phyloP scores from a whole-genome alignment of 2,329 filamentous ascomycete species.

The Penicillium sp. region DNA sequence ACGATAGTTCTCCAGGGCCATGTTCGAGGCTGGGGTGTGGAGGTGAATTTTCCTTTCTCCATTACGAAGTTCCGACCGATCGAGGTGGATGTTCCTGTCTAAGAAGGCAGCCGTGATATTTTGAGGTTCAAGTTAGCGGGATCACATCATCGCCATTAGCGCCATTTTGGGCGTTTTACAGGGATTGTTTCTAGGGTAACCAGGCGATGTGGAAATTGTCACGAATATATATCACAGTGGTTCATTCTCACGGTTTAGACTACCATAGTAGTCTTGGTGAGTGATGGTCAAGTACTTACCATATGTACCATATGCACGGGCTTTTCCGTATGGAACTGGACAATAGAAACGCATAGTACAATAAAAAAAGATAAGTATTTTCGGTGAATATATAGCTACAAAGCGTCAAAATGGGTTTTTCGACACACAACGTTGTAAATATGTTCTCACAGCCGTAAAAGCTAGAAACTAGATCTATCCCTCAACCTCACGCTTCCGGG shows the following conservation, averaged over 20 bases:
- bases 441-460: not conserved
- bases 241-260: too few species aligned
- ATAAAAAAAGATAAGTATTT: too few species aligned
- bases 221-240: too few species aligned
- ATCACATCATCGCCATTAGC: not conserved
- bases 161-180: not conserved
- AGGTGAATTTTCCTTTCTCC: not conserved
- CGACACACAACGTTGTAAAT: not conserved
- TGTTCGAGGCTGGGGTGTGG: not conserved
- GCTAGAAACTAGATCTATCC: not conserved
- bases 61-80: not conserved
- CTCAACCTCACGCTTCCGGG: slow-evolving; percentile 11
- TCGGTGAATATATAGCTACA: too few species aligned
- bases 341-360: too few species aligned
- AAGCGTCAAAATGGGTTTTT: too few species aligned
- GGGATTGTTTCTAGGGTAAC: slow-evolving; percentile 20
- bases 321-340: too few species aligned
- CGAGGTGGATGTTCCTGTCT: not conserved
- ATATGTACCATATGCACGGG: too few species aligned
- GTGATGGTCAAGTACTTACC: too few species aligned
- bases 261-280: too few species aligned
- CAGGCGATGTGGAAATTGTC: not conserved
- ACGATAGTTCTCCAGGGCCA: not conserved
- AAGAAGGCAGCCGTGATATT: not conserved
- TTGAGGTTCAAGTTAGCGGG: not conserved